Evolutionary conservation across 179 eudicot species (phyloP), one percentile per base, ranked within the genome.

Genomic region (Gypsophila paniculata): DNA sequence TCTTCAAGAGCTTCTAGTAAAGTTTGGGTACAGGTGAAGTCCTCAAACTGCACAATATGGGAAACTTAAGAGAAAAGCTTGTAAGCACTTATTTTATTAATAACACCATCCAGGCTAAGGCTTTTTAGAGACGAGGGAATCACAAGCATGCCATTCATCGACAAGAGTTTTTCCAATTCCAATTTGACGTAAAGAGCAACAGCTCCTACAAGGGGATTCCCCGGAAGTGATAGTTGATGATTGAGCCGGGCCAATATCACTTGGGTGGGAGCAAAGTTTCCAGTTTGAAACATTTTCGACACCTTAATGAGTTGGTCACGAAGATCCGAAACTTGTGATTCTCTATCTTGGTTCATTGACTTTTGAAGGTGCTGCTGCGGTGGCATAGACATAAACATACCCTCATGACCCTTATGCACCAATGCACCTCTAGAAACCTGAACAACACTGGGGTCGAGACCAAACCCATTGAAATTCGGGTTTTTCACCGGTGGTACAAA

Each of bases 211-310:
- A 87, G 83, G 74, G 94, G 89, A 75, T 87, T 87, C 44, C 85
- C 85, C 17, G 79, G 73, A 0, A 87, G 86, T 65, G 89, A 84
- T 64, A 84, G 79, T 78, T 84, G 89, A 69, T 89, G 94, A 89
- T 89, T 89, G 94, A 89, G 94, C 94, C 94, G 94, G 85, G 94
- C 94, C 94, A 89, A 89, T 89, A 89, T 89, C 94, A 67, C 89
- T 78, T 87, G 94, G 83, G 89, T 85, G 81, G 78, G 94, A 0
- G 81, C 74, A 53, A 74, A 67, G 66, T 85, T 85, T 38, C 91
- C 89, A 1, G 88, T 66, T 65, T 81, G 84, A 44, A 89, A 70
- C 74, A 84, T 79, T 74, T 87, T 89, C 5, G 82, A 83, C 34
- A 80, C 85, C 79, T 82, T 81, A 73, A 53, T 76, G 11, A 89